Evolutionary conservation across 2,329 filamentous ascomycete species (phyloP).

Genomic region (Ophidiomyces ophidiicola): DNA sequence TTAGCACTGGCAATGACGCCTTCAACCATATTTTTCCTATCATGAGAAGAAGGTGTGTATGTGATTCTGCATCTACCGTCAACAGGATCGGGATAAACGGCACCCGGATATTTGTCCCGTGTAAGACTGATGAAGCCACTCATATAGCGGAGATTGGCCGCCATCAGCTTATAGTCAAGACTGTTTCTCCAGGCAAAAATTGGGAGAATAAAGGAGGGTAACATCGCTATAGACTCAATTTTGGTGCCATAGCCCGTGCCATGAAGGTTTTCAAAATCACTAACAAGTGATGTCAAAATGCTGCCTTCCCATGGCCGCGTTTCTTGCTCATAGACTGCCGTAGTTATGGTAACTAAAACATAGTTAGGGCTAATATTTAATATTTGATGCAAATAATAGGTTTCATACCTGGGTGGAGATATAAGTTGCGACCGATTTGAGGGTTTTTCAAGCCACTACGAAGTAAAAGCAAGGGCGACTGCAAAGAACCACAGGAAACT

Average conservation of each 20-base stretch:
- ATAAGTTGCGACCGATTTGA: conserved; percentile 69
- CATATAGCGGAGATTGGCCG: conserved; percentile 56
- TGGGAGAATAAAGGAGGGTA: conserved; percentile 54
- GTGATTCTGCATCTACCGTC: conserved; percentile 54
- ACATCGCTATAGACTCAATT: conserved; percentile 63
- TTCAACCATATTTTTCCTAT: conserved; percentile 58
- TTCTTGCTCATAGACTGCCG: conserved; percentile 56
- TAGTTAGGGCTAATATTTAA: conserved; percentile 8
- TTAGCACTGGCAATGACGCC: conserved; percentile 61
- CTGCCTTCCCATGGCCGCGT: conserved; percentile 62
- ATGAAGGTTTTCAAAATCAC: conserved; percentile 70
- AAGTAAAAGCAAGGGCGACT: conserved; percentile 62
- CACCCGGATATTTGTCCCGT: conserved; percentile 64
- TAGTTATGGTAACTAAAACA: conserved; percentile 29
- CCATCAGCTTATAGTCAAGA: conserved; percentile 59
- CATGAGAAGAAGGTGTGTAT: conserved; percentile 60
- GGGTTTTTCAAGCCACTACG: conserved; percentile 70
- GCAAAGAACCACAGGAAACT: conserved; percentile 62
- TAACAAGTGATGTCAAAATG: conserved; percentile 67
- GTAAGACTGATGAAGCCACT: conserved; percentile 60
- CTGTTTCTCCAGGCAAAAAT: conserved; percentile 55
- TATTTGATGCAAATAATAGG: conserved; percentile 23
- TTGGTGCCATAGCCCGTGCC: conserved; percentile 69
- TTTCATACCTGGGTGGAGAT: conserved; percentile 62
- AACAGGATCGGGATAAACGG: conserved; percentile 57